Percentiles rank a stretch among this genome's conserved stretches.
Evolutionary conservation across 108 stramenopile species (phyloP).

Genomic region (Nitzschia palea): DNA sequence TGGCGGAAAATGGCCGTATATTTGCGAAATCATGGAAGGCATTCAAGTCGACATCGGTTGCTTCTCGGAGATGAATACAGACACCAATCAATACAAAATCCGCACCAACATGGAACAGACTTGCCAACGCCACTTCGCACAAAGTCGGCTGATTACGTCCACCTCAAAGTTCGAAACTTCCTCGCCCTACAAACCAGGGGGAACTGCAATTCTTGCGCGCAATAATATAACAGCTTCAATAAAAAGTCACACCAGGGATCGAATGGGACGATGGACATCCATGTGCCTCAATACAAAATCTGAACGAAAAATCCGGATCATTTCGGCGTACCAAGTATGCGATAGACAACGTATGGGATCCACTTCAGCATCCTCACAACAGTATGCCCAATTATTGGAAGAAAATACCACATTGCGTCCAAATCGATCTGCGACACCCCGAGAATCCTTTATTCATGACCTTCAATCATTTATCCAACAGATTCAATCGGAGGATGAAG

Average conservation of each 20-base stretch:
- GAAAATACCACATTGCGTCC: too few species aligned
- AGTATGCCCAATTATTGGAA: too few species aligned
- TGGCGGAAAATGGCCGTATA: neutral
- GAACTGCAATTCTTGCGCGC: neutral
- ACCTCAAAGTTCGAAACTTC: neutral
- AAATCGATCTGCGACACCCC: too few species aligned
- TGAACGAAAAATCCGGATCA: neutral
- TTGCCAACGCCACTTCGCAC: neutral
- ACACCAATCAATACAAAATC: neutral
- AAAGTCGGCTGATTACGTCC: neutral
- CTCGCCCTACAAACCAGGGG: neutral
- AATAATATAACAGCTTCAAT: neutral
- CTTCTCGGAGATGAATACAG: neutral
- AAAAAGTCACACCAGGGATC: neutral
- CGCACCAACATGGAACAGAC: neutral
- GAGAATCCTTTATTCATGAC: too few species aligned
- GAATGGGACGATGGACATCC: neutral
- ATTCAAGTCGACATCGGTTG: neutral
- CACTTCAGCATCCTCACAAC: too few species aligned
- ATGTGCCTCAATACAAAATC: neutral
- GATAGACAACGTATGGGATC: too few species aligned
- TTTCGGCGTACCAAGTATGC: too few species aligned
- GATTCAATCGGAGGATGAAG: too few species aligned
- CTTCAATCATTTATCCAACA: too few species aligned
- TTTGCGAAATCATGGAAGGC: neutral